Base-by-base conservation (phyloP, 495 filamentous ascomycete genomes). In the Bacidia gigantensis region DNA sequence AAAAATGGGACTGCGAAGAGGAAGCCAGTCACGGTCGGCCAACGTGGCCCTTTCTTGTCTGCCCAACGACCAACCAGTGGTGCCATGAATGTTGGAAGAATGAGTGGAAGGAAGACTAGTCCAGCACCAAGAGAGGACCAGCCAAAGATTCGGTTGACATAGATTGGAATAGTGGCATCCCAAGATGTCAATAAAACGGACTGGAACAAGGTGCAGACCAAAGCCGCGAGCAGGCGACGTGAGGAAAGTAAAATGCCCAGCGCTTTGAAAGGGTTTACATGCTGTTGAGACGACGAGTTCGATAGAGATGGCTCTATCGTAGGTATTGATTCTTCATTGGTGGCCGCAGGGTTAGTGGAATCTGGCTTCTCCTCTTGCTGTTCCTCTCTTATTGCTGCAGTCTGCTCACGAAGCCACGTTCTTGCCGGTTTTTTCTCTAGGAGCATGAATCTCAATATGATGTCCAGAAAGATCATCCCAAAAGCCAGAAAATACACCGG, bases 371-470 rank as follows among this genome's bases (percentile, higher is more conserved):
- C 42, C 12, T 50, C 50, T 5, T 9, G 47, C 17, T 40, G 5
- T 3, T 23, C 26, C 24, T 22, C 18, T 7, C n/a, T 43, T 21
- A 22, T 11, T 2, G 17, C 3, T 14, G 39, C 26, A 18, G 45
- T 46, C 32, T 29, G 47, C n/a, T 47, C 46, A n/a, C 47, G 58
- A 22, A 69, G 63, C 80, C 86, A 93, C 58, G 72, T 73, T 10
- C 58, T 64, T n/a, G 86, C 84, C 50, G 84, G 68, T 58, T 84
- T 87, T 68, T 82, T 84, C 69, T 94, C 87, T 44, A 94, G 78
- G 62, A 92, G 65, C 1, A 79, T 52, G 20, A 89, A 61, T 3
- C 85, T 77, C 1, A 89, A 65, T 12, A 82, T 51, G 41, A 90
- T 79, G 59, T 93, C 87, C 25, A 89, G 42, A 1, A 60, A 72